Evolutionary conservation across 179 eudicot genomes (phyloP).

Genomic region (Monotropa hypopitys): DNA sequence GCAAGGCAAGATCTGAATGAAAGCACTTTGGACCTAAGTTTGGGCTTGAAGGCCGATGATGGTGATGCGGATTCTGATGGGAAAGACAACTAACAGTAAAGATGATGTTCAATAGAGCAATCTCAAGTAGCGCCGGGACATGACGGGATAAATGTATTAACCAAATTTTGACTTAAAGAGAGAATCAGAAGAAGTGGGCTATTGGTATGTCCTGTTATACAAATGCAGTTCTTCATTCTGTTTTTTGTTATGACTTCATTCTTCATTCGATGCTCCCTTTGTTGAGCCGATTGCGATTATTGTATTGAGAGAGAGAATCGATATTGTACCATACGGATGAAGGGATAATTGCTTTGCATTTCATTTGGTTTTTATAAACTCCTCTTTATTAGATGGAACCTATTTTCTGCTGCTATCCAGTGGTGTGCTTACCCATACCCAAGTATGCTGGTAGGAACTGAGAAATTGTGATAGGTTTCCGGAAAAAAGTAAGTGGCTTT

Average conservation of each 20-base stretch:
- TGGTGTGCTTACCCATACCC: not conserved
- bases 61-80: slow-evolving; percentile 45
- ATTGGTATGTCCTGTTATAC: slow-evolving; percentile 2
- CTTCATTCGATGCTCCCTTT: slow-evolving; percentile 14
- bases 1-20: slow-evolving; percentile 63
- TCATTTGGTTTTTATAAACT: not conserved
- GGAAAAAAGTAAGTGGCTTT: too few relatives aligned
- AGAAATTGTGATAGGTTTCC: not conserved
- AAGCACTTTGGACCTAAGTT: slow-evolving; percentile 59
- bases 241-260: not conserved
- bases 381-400: not conserved
- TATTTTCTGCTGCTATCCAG: not conserved
- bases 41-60: slow-evolving; percentile 51
- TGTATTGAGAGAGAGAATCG: slow-evolving; percentile 7
- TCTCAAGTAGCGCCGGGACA: slow-evolving; percentile 7
- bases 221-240: not conserved
- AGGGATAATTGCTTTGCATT: not conserved
- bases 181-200: not conserved
- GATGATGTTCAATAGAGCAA: slow-evolving; percentile 15
- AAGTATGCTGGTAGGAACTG: not conserved
- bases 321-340: slow-evolving; percentile 7
- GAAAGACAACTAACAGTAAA: slow-evolving; percentile 17
- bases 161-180: not conserved
- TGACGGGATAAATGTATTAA: slow-evolving; percentile 3
- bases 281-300: slow-evolving; percentile 5